Conservation (phyloP, 75 land plant genomes). For the Picea glauca region DNA sequence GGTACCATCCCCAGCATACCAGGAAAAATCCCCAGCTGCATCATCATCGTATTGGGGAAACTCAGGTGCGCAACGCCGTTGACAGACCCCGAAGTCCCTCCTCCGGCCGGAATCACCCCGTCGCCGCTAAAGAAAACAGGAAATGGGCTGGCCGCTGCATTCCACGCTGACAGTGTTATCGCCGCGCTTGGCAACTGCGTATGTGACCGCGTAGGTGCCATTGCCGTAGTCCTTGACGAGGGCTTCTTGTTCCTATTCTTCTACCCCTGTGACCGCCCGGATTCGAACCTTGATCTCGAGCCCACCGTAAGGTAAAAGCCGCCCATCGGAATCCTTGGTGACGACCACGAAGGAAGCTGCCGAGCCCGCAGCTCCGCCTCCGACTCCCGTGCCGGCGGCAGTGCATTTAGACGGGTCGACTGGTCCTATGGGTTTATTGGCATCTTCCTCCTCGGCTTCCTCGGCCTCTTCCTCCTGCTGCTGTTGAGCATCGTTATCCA, state of each 20-base stretch:
- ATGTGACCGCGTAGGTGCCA: conserved; percentile 33
- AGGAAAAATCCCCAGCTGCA: conserved; percentile 53
- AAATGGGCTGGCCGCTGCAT: conserved; percentile 31
- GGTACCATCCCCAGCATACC: conserved; percentile 44
- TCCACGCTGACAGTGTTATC: conserved; percentile 33
- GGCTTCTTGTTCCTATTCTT: conserved; percentile 27
- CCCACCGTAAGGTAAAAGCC: conserved; percentile 22
- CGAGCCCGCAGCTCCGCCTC: conserved; percentile 38
- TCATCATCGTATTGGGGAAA: conserved; percentile 19
- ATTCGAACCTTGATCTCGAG: conserved; percentile 33
- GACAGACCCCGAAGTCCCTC: neutral
- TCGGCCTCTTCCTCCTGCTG: conserved; percentile 26
- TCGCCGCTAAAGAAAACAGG: conserved; percentile 43
- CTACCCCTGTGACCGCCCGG: conserved; percentile 24
- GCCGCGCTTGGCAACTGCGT: conserved; percentile 40
- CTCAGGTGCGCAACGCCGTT: neutral
- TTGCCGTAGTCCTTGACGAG: conserved; percentile 35
- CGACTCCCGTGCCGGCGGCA: conserved; percentile 35
- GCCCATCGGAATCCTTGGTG: conserved; percentile 29
- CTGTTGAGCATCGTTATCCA: conserved; percentile 26
- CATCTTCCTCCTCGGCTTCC: conserved; percentile 17
- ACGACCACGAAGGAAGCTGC: conserved; percentile 40
- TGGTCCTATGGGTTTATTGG: conserved; percentile 36
- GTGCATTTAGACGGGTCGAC: conserved; percentile 38
- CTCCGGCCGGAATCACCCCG: neutral